Conservation (phyloP, 176 grass and related monocot species). For the Poa annua region DNA sequence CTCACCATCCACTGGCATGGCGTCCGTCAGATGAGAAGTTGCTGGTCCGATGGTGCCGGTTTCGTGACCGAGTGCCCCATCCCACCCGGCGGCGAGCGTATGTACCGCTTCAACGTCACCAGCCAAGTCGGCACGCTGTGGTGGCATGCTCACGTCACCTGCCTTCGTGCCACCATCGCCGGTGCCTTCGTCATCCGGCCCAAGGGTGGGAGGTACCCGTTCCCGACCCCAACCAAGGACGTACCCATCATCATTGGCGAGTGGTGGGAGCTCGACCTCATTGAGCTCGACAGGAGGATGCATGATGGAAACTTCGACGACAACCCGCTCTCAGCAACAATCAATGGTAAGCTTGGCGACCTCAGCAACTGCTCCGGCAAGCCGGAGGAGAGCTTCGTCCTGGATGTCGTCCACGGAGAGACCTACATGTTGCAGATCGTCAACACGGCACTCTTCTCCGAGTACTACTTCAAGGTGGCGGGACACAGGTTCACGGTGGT, state of each 20-base stretch:
- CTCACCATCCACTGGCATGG: not conserved
- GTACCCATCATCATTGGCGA: not conserved
- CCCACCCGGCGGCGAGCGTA: not conserved
- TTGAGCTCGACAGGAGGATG: not conserved
- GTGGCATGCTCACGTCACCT: not conserved
- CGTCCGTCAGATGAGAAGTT: not conserved
- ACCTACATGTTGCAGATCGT: not conserved
- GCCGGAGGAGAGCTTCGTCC: not conserved
- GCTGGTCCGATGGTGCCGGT: not conserved
- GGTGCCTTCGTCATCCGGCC: not conserved
- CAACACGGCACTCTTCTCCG: not conserved
- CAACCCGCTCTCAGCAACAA: not conserved
- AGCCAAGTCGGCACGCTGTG: not conserved
- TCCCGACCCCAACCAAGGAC: not conserved
- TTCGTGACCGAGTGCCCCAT: not conserved
- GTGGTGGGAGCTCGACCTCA: not conserved
- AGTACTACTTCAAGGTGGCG: slow-evolving; percentile 5
- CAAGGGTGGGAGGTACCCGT: not conserved
- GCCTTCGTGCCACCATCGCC: not conserved
- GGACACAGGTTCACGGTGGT: too few species aligned
- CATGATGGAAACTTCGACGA: not conserved
- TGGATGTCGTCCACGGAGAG: not conserved
- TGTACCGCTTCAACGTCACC: not conserved
- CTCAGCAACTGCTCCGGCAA: not conserved
- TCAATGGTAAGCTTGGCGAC: not conserved